A percentile compares a stretch with the other conserved stretches of the same genome.
Conservation (phyloP, 371 early-diverging fungal genomes). For the Capillidium heterosporum region DNA sequence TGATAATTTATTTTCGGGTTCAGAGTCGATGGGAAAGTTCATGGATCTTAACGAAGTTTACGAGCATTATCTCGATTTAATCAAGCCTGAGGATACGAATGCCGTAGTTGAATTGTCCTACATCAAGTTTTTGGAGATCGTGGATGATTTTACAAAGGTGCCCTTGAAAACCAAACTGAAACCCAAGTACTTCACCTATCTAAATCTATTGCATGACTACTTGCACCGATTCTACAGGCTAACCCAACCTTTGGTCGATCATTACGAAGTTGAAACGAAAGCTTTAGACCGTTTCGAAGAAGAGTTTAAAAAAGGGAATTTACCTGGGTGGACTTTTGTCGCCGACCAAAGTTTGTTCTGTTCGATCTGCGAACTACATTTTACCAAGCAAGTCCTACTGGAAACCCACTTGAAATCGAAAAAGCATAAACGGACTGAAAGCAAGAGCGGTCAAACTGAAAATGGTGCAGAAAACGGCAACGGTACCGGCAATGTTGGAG, state of each 20-base stretch:
- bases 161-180: slow-evolving; percentile 40
- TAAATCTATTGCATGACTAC: slow-evolving; percentile 40
- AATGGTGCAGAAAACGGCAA: slow-evolving; percentile 10
- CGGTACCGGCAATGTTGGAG: slow-evolving; percentile 9
- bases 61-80: slow-evolving; percentile 28
- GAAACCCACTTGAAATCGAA: slow-evolving; percentile 73
- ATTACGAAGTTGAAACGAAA: slow-evolving; percentile 25
- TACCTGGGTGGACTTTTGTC: slow-evolving; percentile 43
- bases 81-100: too few species aligned
- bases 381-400: slow-evolving; percentile 68
- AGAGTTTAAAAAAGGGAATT: slow-evolving; percentile 31
- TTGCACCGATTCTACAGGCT: slow-evolving; percentile 56
- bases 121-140: slow-evolving; percentile 50
- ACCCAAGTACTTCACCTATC: slow-evolving; percentile 49
- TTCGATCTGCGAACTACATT: slow-evolving; percentile 63
- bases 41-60: slow-evolving; percentile 52
- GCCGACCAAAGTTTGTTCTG: slow-evolving; percentile 41
- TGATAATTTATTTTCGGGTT: slow-evolving; percentile 73
- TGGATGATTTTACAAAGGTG: slow-evolving; percentile 40
- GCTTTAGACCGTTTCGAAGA: slow-evolving; percentile 32
- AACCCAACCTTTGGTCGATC: slow-evolving; percentile 60
- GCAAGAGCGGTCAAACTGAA: too few species aligned
- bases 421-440: too few species aligned
- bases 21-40: slow-evolving; percentile 71
- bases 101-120: slow-evolving; percentile 57